These are phyloP conservation scores for Coriaria nepalensis DNA, from an alignment of 306 rosid genomes.

Conservation along the genomic window DNA sequence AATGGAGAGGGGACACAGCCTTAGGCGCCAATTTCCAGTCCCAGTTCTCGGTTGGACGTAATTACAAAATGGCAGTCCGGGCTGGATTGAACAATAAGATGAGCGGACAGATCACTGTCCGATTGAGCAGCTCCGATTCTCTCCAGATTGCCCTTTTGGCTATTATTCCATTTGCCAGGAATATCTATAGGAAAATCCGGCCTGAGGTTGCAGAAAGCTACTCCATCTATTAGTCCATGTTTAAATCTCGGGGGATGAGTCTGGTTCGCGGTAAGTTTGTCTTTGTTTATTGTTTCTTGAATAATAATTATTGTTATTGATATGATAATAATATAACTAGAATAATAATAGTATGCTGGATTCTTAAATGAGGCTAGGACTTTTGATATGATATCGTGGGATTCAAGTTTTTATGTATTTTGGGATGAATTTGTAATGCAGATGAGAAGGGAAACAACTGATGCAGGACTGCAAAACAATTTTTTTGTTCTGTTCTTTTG, in stretches of 20 bases:
- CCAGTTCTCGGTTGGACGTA: slow-evolving; percentile 72
- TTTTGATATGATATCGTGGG: no score
- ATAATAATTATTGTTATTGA: no score
- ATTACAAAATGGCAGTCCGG: slow-evolving; percentile 79
- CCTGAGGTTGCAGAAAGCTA: slow-evolving; percentile 65
- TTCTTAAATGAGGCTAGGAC: no score
- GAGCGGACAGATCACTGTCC: slow-evolving; percentile 75
- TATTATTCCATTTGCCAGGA: slow-evolving; percentile 53
- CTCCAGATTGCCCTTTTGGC: slow-evolving; percentile 87
- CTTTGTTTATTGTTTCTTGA: no score
- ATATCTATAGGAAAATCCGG: slow-evolving; percentile 55
- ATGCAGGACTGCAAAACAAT: no score
- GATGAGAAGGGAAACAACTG: no score
- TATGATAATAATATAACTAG: no score
- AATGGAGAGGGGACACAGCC: slow-evolving; percentile 90
- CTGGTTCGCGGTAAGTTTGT: no score
- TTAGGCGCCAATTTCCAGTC: slow-evolving; percentile 78
- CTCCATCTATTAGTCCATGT: slow-evolving; percentile 43
- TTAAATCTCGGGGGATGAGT: neutral
- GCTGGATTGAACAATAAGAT: slow-evolving; percentile 93
- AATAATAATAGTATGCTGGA: no score
- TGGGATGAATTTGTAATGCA: no score
- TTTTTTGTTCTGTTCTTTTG: no score
- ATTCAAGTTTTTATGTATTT: no score
- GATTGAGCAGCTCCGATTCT: slow-evolving; percentile 94